A percentile compares a stretch with the other conserved stretches of the same genome.
Evolutionary conservation across 2,329 filamentous ascomycete genomes (phyloP).

Genomic region (Calonectria pseudoturangicola): DNA sequence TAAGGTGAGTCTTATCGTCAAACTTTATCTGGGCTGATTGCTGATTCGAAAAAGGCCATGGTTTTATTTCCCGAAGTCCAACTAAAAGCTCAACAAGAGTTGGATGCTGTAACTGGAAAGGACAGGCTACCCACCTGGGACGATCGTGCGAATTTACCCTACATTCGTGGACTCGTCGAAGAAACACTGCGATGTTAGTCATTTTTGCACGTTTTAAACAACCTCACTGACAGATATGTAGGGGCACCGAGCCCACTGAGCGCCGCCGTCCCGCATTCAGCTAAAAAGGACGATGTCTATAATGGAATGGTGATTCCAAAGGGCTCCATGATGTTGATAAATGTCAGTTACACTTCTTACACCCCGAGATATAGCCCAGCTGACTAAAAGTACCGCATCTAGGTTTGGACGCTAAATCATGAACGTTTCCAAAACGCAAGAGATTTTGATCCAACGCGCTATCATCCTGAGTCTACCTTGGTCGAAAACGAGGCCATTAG

Average conservation of each 20-base stretch:
- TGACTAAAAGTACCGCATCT: too few species aligned
- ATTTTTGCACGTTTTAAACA: too few species aligned
- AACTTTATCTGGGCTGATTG: too few species aligned
- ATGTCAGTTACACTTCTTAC: neutral
- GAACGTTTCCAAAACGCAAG: conserved; percentile 6
- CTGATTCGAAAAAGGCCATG: conserved; percentile 9
- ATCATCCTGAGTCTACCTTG: conserved; percentile 15
- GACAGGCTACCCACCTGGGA: conserved; percentile 22
- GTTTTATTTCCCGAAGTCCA: conserved; percentile 31
- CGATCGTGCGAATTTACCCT: conserved; percentile 3
- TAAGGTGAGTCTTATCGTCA: neutral
- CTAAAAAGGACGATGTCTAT: conserved; percentile 12
- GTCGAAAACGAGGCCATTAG: conserved; percentile 16
- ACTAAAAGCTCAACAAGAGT: conserved; percentile 9
- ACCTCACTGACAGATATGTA: neutral
- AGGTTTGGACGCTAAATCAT: conserved; percentile 30
- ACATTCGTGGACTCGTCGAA: conserved; percentile 18
- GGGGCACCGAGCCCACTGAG: conserved; percentile 21
- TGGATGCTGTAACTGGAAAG: conserved; percentile 19
- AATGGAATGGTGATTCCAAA: conserved; percentile 28
- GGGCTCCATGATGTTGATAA: conserved; percentile 24
- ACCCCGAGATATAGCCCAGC: too few species aligned
- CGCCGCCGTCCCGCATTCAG: conserved; percentile 19
- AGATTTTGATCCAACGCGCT: conserved; percentile 23
- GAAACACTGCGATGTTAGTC: conserved; percentile 23